Percentiles rank a stretch among this genome's conserved stretches.
Conservation (phyloP, 805 yeast genomes). For the Sugiyamaella floridensis region DNA sequence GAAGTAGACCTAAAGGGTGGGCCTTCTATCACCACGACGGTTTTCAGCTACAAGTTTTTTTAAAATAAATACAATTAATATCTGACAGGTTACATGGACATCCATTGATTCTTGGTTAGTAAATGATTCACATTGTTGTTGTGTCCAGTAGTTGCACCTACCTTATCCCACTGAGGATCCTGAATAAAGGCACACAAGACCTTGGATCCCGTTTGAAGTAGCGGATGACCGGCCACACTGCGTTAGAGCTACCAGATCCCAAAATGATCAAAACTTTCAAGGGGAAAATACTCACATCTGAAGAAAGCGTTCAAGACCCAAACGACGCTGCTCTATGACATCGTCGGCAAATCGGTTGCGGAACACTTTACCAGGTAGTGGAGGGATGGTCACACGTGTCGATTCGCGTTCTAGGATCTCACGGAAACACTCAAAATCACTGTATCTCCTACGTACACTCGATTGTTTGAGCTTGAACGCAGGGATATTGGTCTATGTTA, state of each 20-base stretch:
- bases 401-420: conserved; percentile 68
- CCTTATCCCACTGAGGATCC: conserved; percentile 70
- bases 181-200: conserved; percentile 78
- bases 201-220: conserved; percentile 79
- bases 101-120: background rate
- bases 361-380: conserved; percentile 82
- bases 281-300: conserved; percentile 34
- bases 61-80: too few species aligned
- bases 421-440: conserved; percentile 80
- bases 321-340: conserved; percentile 74
- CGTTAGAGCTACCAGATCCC: too few species aligned
- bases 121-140: background rate
- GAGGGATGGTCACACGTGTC: conserved; percentile 74
- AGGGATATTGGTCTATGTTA: conserved; percentile 68
- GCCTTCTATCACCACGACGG: too few species aligned
- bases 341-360: conserved; percentile 73
- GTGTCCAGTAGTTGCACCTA: conserved; percentile 3
- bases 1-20: too few species aligned
- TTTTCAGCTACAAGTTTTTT: too few species aligned
- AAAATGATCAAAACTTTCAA: too few species aligned
- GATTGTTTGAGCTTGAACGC: conserved; percentile 61
- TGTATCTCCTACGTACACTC: conserved; percentile 75
- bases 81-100: background rate
- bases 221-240: conserved; percentile 86
- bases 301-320: conserved; percentile 76